Conservation (phyloP, 352 stramenopile genomes). For the Phytophthora boehmeriae region DNA sequence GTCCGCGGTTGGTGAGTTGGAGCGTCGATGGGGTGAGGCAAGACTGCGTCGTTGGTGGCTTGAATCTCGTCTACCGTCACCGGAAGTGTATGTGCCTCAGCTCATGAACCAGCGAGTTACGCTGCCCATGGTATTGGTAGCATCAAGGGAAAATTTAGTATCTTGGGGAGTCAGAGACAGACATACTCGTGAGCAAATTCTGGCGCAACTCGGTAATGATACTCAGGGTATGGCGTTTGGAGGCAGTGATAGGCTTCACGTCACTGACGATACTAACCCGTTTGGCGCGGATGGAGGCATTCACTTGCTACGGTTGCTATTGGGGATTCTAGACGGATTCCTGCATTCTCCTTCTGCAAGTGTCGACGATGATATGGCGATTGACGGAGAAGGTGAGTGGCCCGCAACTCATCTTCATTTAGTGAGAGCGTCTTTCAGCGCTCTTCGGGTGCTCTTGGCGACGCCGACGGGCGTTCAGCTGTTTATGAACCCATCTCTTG, state of each 20-base stretch:
- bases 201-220: conserved; percentile 36
- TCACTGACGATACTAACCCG: conserved; percentile 4
- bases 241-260: background rate
- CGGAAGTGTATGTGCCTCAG: conserved; percentile 42
- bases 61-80: conserved; percentile 38
- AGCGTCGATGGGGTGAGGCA: conserved; percentile 53
- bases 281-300: conserved; percentile 50
- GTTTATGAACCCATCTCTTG: conserved; percentile 48
- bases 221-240: background rate
- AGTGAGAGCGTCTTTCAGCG: conserved; percentile 44
- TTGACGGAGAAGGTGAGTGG: conserved; percentile 32
- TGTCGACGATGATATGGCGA: conserved; percentile 14
- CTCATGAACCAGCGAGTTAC: conserved; percentile 52
- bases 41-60: conserved; percentile 67
- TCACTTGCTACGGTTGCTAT: conserved; percentile 56
- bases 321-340: conserved; percentile 64
- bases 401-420: conserved; percentile 49
- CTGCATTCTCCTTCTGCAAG: conserved; percentile 31
- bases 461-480: conserved; percentile 42
- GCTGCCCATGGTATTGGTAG: conserved; percentile 46
- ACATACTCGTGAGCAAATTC: conserved; percentile 55
- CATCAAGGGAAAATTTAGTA: conserved; percentile 74
- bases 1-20: conserved; percentile 35
- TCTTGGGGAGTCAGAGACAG: conserved; percentile 68
- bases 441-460: conserved; percentile 47